Evolutionary conservation across 2,329 filamentous ascomycete genomes (phyloP), one percentile per base, ranked within the genome.

Genomic region (Colletotrichum noveboracense): DNA sequence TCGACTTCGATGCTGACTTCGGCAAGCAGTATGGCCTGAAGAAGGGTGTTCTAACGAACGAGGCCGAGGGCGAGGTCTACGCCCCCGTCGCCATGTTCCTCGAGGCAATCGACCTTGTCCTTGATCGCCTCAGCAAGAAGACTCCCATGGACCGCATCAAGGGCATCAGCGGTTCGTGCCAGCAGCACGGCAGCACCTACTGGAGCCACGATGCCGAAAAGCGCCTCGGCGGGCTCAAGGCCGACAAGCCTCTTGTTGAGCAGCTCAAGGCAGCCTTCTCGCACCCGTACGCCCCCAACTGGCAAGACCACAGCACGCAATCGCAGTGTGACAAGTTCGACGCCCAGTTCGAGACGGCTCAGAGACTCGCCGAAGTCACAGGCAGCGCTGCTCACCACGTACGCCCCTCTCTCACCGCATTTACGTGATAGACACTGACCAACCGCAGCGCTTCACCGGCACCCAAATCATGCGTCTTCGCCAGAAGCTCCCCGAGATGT

Each of bases 131-230:
- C 77, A 89, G 91, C 79, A 89, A 92, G 56, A 90, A 92, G 76
- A 92, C 93, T 1, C 80, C 83, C 64, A 93, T 98, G 80, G 86
- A 89, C 68, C 91, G 91, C 67, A 92, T 99, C 78, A 92, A 91
- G 81, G 96, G 95, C 34, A 90, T 99, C 79, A 96, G 95, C 81
- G 97, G 96, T 77, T 96, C 96, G 18, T 96, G 97, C 70, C 97
- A 98, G 90, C 97, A 99, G 88, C 97, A 98, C 85, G 97, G 97
- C 38, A 98, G 96, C 83, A 96, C 98, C 32, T 98, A 97, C 87
- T 98, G 96, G 96, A 94, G 91, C 74, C 84, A 87, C 60, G 86
- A 92, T 72, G 96, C 95, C 7, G 94, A 94, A 82, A 81, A 84
- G 9, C 81, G 94, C 58, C 89, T 98, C 58, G 86, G 83, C 6